Conservation (phyloP, 2,329 filamentous ascomycete genomes). For the Chalaropsis thielavioides region DNA sequence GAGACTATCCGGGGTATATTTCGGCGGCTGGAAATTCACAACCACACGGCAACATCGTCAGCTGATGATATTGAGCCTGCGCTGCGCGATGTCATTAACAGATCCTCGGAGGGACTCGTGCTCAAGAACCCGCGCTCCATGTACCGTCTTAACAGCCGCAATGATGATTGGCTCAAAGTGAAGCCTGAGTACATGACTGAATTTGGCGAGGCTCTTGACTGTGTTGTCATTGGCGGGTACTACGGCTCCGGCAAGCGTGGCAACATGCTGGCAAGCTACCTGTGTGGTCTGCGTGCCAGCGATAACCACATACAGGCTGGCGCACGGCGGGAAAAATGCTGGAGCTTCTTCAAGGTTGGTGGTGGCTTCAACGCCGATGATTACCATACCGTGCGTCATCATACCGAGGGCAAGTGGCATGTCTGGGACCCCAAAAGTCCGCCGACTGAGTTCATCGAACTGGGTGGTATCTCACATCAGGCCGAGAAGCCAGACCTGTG, state of each 20-base stretch:
- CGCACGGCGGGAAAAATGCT: constrained; percentile 57
- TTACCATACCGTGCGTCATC: constrained; percentile 67
- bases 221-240: constrained; percentile 79
- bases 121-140: constrained; percentile 82
- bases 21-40: constrained; percentile 70
- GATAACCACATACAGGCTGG: constrained; percentile 48
- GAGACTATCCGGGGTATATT: constrained; percentile 51
- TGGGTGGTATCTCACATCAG: constrained; percentile 52
- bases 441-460: constrained; percentile 62
- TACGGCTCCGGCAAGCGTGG: constrained; percentile 79
- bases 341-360: constrained; percentile 97
- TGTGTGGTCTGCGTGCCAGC: constrained; percentile 74
- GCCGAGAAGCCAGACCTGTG: constrained; percentile 76
- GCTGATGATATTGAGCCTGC: constrained; percentile 62
- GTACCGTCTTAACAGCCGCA: constrained; percentile 77
- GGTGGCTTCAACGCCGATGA: constrained; percentile 78
- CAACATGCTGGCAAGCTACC: constrained; percentile 66
- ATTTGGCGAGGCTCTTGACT: constrained; percentile 85
- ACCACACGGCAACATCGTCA: constrained; percentile 49
- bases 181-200: constrained; percentile 98
- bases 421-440: constrained; percentile 68
- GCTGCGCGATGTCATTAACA: constrained; percentile 69
- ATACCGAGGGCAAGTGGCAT: constrained; percentile 78
- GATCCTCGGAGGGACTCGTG: constrained; percentile 78
- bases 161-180: constrained; percentile 96